These are phyloP conservation scores for Nicotiana paniculata DNA, from an alignment of 257 asterid species.

Conservation along the genomic window DNA sequence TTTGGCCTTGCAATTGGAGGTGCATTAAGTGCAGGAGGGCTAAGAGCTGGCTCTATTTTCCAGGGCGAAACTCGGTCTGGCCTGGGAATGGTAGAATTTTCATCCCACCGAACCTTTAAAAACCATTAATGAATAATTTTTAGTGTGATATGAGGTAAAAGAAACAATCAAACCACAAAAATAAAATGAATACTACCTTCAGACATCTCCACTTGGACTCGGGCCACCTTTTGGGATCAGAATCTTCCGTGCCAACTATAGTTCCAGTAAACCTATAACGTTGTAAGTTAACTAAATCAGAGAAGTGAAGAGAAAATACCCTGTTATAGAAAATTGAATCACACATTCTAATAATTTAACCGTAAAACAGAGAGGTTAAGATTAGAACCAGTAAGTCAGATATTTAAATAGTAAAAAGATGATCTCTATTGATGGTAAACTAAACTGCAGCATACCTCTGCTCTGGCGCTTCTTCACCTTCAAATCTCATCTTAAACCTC, in stretches of 20 bases:
- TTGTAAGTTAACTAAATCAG: not conserved
- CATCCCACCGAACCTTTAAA: conserved; percentile 93
- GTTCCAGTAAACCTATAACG: conserved; percentile 80
- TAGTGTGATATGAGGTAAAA: not conserved
- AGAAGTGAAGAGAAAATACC: not conserved
- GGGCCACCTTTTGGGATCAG: conserved; percentile 66
- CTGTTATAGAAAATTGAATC: not conserved
- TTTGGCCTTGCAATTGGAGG: conserved; percentile 66
- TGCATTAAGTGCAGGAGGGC: conserved; percentile 84
- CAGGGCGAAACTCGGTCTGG: conserved; percentile 97
- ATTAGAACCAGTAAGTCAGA: not conserved
- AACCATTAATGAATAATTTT: conserved; percentile 6
- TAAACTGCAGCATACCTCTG: conserved; percentile 54
- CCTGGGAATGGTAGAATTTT: conserved; percentile 70
- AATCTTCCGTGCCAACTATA: conserved; percentile 77
- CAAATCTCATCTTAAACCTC: conserved; percentile 97
- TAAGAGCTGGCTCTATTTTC: conserved; percentile 86
- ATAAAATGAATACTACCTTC: conserved; percentile 41
- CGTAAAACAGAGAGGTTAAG: not conserved
- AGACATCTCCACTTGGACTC: conserved; percentile 96
- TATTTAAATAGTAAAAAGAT: not conserved
- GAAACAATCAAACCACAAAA: not conserved
- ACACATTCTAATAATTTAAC: not conserved
- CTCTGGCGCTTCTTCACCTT: conserved; percentile 99
- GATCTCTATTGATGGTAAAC: conserved; percentile 8